These are phyloP conservation scores for Vitis cinerea DNA, from an alignment of 164 flowering plant genomes.

Conservation along the genomic window DNA sequence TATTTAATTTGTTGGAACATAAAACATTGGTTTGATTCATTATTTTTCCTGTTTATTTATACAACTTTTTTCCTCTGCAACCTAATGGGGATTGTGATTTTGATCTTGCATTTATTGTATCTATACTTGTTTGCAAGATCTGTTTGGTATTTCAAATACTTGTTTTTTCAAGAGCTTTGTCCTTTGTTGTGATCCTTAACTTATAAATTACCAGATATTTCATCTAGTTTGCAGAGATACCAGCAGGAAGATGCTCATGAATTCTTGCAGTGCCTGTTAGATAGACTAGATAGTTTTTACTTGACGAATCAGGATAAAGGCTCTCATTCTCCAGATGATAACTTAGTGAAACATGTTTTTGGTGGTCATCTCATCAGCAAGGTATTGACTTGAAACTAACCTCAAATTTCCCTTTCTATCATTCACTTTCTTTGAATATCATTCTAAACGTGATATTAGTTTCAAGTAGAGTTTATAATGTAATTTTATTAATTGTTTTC, in stretches of 20 bases:
- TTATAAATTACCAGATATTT: slow-evolving; percentile 43
- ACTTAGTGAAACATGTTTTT: slow-evolving; percentile 67
- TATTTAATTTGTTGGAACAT: no score
- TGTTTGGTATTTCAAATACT: not conserved
- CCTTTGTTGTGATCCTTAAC: slow-evolving; percentile 37
- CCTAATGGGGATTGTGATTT: not conserved
- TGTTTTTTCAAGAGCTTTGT: no score
- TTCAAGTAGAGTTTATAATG: not conserved
- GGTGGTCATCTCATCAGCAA: slow-evolving; percentile 85
- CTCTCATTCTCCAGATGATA: slow-evolving; percentile 21
- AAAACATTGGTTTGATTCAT: no score
- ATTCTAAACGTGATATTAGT: not conserved
- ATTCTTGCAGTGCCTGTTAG: slow-evolving; percentile 76
- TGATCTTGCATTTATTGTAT: not conserved
- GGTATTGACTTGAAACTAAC: slow-evolving; percentile 32
- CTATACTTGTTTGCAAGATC: not conserved
- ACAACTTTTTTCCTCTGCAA: no score
- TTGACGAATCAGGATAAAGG: slow-evolving; percentile 3
- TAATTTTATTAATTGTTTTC: not conserved
- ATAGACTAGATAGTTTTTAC: slow-evolving; percentile 58
- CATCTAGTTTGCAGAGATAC: slow-evolving; percentile 48
- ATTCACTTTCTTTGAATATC: not conserved
- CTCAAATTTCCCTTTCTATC: not conserved
- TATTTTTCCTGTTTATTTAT: no score
- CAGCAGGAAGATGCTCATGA: slow-evolving; percentile 99